Conservation (phyloP, 2,329 filamentous ascomycete species). For the Trichoderma brevicompactum region DNA sequence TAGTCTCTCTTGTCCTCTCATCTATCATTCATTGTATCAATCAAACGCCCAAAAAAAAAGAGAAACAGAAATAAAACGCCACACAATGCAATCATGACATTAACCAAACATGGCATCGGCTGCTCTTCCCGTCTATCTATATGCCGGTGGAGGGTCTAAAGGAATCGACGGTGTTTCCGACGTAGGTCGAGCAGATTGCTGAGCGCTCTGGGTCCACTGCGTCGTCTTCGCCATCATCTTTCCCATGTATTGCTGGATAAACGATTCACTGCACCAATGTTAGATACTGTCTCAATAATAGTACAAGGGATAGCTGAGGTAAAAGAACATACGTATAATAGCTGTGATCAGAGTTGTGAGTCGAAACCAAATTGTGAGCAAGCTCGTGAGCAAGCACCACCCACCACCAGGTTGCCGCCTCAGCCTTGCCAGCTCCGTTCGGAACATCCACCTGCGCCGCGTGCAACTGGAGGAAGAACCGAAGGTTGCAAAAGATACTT, state of each 20-base stretch:
- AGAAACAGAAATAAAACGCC: constrained; percentile 11
- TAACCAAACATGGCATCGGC: constrained; percentile 30
- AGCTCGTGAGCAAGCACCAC: constrained; percentile 95
- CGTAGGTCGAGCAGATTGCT: constrained; percentile 19
- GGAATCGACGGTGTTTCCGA: constrained; percentile 26
- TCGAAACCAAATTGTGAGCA: constrained; percentile 85
- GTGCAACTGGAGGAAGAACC: constrained; percentile 84
- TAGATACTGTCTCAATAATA: neutral
- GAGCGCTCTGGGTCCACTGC: constrained; percentile 39
- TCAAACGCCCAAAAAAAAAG: neutral
- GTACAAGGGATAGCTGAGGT: neutral
- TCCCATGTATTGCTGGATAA: constrained; percentile 76
- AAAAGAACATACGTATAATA: constrained; percentile 71
- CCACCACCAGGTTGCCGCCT: constrained; percentile 88
- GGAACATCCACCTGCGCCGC: constrained; percentile 50
- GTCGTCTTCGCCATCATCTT: constrained; percentile 65
- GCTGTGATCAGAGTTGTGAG: constrained; percentile 78
- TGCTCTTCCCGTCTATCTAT: constrained; percentile 27
- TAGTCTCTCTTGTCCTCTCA: neutral
- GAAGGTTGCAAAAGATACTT: constrained; percentile 90
- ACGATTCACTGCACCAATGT: constrained; percentile 62
- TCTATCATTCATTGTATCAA: constrained; percentile 12
- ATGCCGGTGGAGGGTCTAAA: constrained; percentile 35
- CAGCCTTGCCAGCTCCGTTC: constrained; percentile 57
- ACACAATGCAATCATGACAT: constrained; percentile 18